phyloP scores from a whole-genome alignment of 2,329 filamentous ascomycete species.

The Cercospora sojina region DNA sequence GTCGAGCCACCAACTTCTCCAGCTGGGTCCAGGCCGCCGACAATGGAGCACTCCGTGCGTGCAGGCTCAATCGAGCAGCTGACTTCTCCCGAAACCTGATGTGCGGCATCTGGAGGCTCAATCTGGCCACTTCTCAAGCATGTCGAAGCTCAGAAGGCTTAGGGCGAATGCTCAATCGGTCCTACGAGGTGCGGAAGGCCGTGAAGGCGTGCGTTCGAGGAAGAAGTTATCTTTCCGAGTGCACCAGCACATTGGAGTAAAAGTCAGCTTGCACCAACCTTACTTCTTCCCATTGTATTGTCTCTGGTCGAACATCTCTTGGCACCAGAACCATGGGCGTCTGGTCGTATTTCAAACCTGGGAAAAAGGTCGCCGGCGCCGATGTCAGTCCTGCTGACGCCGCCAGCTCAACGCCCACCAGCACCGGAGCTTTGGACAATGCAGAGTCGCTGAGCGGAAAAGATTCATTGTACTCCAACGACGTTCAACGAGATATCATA shows the following conservation, averaged over 20 bases:
- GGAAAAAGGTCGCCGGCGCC: background rate
- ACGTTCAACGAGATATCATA: slow-evolving; percentile 63
- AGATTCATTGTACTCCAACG: slow-evolving; percentile 35
- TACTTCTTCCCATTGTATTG: background rate
- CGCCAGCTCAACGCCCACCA: background rate
- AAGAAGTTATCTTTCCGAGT: background rate
- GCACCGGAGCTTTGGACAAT: background rate
- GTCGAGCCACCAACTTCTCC: background rate
- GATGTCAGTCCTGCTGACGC: background rate
- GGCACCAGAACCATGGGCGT: background rate
- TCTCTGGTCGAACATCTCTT: background rate
- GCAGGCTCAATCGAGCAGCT: background rate
- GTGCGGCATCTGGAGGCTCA: background rate
- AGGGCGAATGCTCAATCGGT: background rate
- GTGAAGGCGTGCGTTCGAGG: background rate
- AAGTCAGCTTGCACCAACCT: background rate
- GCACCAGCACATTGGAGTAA: background rate
- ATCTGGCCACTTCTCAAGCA: background rate
- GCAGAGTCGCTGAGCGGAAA: background rate
- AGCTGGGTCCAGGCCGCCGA: background rate
- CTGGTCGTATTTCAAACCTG: background rate
- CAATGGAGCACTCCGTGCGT: background rate
- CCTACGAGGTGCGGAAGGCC: background rate
- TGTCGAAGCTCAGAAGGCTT: background rate
- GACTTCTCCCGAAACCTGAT: background rate